Evolutionary conservation across 345 rosid species (phyloP).

Genomic region (Laguncularia racemosa): DNA sequence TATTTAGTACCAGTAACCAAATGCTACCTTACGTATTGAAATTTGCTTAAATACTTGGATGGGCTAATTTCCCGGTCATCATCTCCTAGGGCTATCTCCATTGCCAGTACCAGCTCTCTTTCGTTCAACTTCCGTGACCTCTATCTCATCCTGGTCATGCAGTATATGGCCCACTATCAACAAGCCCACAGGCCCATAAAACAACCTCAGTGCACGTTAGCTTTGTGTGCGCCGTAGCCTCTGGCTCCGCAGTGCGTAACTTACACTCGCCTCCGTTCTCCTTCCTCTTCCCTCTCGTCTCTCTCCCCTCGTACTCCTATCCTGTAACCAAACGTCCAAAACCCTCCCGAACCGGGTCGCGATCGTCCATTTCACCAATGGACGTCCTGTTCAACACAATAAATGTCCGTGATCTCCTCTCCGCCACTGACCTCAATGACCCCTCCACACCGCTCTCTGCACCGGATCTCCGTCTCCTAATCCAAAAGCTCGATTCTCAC

Average conservation of each 20-base stretch:
- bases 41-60: too few relatives aligned
- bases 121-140: too few relatives aligned
- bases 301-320: not conserved
- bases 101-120: too few relatives aligned
- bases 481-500: constrained; percentile 72
- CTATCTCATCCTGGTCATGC: too few relatives aligned
- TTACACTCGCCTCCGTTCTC: not conserved
- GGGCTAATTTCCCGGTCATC: too few relatives aligned
- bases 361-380: constrained; percentile 8
- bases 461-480: constrained; percentile 97
- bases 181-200: not conserved
- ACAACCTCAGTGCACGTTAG: constrained; percentile 14
- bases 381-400: constrained; percentile 53
- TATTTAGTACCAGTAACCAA: too few relatives aligned
- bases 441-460: constrained; percentile 78
- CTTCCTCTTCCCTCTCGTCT: not conserved
- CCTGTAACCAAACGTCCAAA: not conserved
- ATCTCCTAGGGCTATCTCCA: too few relatives aligned
- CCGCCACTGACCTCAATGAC: constrained; percentile 72
- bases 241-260: not conserved
- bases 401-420: constrained; percentile 80
- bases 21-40: too few relatives aligned
- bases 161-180: too few relatives aligned
- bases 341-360: not conserved
- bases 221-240: constrained; percentile 6